Evolutionary conservation across 1,139 yeast genomes (phyloP).

Genomic region (Zygoascus sp.): DNA sequence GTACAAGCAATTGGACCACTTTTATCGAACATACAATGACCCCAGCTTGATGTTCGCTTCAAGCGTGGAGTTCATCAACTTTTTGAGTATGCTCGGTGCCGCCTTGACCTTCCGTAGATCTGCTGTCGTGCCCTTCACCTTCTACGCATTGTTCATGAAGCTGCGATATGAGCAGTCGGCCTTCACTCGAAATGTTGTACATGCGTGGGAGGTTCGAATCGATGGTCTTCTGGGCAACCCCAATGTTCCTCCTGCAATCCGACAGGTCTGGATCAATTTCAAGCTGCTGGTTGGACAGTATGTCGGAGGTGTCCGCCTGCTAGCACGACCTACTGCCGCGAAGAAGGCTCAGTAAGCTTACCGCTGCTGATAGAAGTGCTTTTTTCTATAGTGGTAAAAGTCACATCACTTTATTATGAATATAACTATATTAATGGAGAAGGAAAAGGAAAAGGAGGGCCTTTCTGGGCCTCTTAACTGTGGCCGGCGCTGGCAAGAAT

Average conservation of each 20-base stretch:
- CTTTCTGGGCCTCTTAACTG: too few relatives aligned
- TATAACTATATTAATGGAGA: neutral
- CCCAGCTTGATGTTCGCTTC: conserved; percentile 69
- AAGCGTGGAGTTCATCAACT: conserved; percentile 59
- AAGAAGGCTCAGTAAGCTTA: conserved; percentile 3
- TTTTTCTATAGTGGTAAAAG: too few relatives aligned
- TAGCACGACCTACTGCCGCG: neutral
- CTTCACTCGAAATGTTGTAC: conserved; percentile 67
- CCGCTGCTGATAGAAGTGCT: neutral
- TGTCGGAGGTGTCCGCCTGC: conserved; percentile 24
- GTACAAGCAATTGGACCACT: conserved; percentile 44
- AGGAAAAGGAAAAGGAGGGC: too few relatives aligned
- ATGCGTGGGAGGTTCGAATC: conserved; percentile 63
- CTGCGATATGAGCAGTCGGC: conserved; percentile 72
- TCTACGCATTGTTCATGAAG: conserved; percentile 66
- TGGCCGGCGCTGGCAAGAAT: too few relatives aligned
- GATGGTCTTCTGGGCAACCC: conserved; percentile 62
- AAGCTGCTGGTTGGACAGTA: conserved; percentile 46
- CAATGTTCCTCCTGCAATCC: conserved; percentile 53
- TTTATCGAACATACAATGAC: conserved; percentile 62
- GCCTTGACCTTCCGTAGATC: conserved; percentile 56
- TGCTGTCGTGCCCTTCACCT: conserved; percentile 56
- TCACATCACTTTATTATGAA: too few relatives aligned
- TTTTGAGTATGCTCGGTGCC: conserved; percentile 46
- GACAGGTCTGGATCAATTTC: conserved; percentile 55